phyloP scores from a whole-genome alignment of 148 eudicot genomes.

The Nyssa sinensis region DNA sequence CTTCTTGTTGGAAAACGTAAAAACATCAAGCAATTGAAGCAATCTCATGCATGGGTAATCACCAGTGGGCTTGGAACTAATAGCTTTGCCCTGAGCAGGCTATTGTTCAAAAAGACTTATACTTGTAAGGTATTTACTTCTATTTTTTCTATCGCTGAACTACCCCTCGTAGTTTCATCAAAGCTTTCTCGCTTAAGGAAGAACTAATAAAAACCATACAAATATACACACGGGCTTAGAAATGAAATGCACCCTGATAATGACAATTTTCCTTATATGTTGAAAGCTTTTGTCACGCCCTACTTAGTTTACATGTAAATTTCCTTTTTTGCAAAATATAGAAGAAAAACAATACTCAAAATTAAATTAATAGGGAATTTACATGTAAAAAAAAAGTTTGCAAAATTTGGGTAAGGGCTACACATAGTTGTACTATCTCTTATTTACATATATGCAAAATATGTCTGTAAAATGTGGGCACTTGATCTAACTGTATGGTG shows the following conservation, averaged over 20 bases:
- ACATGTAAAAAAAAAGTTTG: too few species aligned
- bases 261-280: conserved; percentile 32
- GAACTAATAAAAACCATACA: conserved; percentile 13
- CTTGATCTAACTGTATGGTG: conserved; percentile 31
- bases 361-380: too few species aligned
- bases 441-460: too few species aligned
- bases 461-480: conserved; percentile 39
- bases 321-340: too few species aligned
- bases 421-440: conserved; percentile 39
- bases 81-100: conserved; percentile 33
- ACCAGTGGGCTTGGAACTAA: conserved; percentile 32
- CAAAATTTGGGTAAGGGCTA: too few species aligned
- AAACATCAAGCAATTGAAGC: conserved; percentile 24
- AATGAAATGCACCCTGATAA: conserved; percentile 29
- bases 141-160: too few species aligned
- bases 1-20: conserved; percentile 26
- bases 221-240: conserved; percentile 12
- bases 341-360: too few species aligned
- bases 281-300: too few species aligned
- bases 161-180: too few species aligned
- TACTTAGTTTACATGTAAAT: too few species aligned
- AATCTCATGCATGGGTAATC: conserved; percentile 27
- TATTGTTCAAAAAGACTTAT: too few species aligned
- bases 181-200: conserved; percentile 24
- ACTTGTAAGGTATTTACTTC: too few species aligned